Conservation (phyloP, 768 basidiomycete species). For the Lactifluus echinatus region DNA sequence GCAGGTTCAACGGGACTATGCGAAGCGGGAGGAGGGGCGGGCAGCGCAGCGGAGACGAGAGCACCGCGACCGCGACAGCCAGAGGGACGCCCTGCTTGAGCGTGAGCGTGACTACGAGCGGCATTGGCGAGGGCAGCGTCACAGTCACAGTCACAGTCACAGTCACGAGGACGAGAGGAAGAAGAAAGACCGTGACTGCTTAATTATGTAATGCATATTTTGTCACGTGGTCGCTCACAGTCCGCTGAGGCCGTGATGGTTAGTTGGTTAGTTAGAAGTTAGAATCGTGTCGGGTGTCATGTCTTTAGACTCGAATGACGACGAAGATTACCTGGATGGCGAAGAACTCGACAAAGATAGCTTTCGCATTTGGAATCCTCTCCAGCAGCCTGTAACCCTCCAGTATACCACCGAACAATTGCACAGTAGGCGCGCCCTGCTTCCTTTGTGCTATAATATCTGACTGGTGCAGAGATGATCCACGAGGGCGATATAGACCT, state of each 20-base stretch:
- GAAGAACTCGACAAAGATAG: slow-evolving; percentile 9
- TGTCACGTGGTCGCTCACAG: too few relatives aligned
- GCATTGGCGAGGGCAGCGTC: slow-evolving; percentile 1
- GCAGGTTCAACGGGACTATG: slow-evolving; percentile 28
- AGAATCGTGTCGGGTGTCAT: neutral
- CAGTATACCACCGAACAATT: slow-evolving; percentile 22
- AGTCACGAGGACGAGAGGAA: slow-evolving; percentile 5
- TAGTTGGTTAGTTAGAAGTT: too few relatives aligned
- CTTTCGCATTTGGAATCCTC: slow-evolving; percentile 22
- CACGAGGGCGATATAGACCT: slow-evolving; percentile 65
- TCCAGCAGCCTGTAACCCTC: slow-evolving; percentile 18
- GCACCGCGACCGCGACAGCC: neutral
- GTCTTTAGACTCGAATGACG: slow-evolving; percentile 3
- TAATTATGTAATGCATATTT: slow-evolving; percentile 15
- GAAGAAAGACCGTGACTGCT: slow-evolving; percentile 5
- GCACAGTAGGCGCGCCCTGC: slow-evolving; percentile 20
- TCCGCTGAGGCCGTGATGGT: too few relatives aligned
- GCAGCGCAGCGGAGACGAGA: slow-evolving; percentile 25
- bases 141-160: neutral
- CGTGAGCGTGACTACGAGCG: too few relatives aligned
- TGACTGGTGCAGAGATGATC: slow-evolving; percentile 39
- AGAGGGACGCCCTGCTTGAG: too few relatives aligned
- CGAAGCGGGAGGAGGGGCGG: slow-evolving; percentile 30
- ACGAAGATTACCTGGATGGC: slow-evolving; percentile 10
- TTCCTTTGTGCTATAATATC: neutral